Evolutionary conservation across 1,139 yeast species (phyloP).

Genomic region (Geotrichum carabidarum): DNA sequence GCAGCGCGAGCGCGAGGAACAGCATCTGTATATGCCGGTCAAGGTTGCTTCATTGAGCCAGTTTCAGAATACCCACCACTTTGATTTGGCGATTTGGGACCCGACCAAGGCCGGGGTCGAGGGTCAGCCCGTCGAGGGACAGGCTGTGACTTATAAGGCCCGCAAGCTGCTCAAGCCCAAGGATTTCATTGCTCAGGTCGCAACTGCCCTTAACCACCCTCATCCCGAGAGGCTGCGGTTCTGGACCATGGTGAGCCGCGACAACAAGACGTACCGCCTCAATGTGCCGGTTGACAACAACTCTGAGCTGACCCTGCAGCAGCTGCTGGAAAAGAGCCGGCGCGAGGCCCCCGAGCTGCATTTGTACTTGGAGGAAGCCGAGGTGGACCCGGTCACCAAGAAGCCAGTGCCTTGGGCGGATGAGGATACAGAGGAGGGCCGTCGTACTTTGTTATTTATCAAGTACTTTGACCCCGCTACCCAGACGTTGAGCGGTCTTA

Average conservation of each 20-base stretch:
- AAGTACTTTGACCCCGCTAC: conserved; percentile 61
- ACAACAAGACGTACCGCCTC: conserved; percentile 69
- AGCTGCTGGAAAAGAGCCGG: conserved; percentile 39
- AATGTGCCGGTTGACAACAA: conserved; percentile 47
- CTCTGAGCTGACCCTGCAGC: conserved; percentile 42
- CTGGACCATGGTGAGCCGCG: conserved; percentile 63
- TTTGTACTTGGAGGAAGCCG: conserved; percentile 34
- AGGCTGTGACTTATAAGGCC: conserved; percentile 51
- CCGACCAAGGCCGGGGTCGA: conserved; percentile 12
- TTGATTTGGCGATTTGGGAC: conserved; percentile 55
- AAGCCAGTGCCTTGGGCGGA: conserved; percentile 10
- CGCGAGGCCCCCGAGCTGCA: conserved; percentile 20
- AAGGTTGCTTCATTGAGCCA: conserved; percentile 51
- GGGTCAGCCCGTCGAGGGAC: conserved; percentile 39
- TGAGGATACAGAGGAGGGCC: conserved; percentile 8
- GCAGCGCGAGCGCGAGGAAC: conserved; percentile 71
- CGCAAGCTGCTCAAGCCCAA: conserved; percentile 53
- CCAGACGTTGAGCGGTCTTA: conserved; percentile 56
- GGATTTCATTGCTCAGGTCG: conserved; percentile 50
- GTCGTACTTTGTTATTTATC: conserved; percentile 51
- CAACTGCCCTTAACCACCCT: conserved; percentile 40
- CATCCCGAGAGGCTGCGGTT: conserved; percentile 45
- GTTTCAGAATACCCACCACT: conserved; percentile 60
- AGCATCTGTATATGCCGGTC: conserved; percentile 63
- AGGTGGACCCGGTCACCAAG: conserved; percentile 21